Conservation (phyloP, 441 rosid species). For the Metrosideros polymorpha region DNA sequence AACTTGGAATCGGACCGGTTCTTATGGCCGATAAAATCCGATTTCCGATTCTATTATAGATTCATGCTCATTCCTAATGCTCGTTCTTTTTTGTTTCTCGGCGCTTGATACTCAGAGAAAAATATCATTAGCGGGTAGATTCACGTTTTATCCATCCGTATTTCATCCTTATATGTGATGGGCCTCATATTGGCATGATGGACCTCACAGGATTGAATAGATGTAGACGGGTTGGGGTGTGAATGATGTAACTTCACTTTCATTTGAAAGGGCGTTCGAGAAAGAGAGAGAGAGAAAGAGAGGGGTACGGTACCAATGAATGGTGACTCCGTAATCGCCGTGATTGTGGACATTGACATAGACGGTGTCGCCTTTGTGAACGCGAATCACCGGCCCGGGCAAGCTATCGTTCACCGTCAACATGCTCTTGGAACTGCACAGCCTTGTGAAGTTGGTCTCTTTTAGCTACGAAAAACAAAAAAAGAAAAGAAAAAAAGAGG, state of each 20-base stretch:
- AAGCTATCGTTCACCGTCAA: not conserved
- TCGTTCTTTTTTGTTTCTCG: too few relatives aligned
- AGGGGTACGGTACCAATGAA: not conserved
- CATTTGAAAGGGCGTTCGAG: not conserved
- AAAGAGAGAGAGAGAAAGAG: too few relatives aligned
- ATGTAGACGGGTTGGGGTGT: not conserved
- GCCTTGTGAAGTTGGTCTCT: not conserved
- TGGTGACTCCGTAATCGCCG: not conserved
- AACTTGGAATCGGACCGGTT: too few relatives aligned
- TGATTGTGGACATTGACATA: not conserved
- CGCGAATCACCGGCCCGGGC: constrained; percentile 1
- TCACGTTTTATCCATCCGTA: too few relatives aligned
- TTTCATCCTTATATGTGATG: not conserved
- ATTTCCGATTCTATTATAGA: too few relatives aligned
- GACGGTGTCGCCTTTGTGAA: not conserved
- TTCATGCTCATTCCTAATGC: too few relatives aligned
- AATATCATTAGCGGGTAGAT: too few relatives aligned
- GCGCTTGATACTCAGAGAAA: too few relatives aligned
- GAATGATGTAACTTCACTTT: not conserved
- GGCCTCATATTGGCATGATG: not conserved
- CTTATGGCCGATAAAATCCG: too few relatives aligned
- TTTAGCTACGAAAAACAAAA: not conserved
- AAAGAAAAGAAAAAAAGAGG: too few relatives aligned
- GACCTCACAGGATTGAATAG: not conserved
- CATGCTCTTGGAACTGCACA: constrained; percentile 4